Percentiles rank a stretch among this genome's conserved stretches.
Conservation (phyloP, 1,139 yeast species). For the Candida sanyaensis region DNA sequence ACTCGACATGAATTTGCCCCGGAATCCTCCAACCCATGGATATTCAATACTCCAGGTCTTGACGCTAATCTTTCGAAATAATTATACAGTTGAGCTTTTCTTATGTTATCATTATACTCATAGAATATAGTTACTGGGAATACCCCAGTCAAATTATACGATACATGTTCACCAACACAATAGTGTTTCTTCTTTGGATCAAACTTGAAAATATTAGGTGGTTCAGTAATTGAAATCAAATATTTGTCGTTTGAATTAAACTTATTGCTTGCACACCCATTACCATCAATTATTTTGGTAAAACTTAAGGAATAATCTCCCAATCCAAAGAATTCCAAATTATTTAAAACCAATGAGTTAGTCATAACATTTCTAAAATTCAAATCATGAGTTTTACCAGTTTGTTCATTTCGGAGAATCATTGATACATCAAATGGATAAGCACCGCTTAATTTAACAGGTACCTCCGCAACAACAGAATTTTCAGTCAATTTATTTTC, state of each 20-base stretch:
- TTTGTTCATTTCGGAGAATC: slow-evolving; percentile 45
- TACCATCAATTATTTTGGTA: slow-evolving; percentile 60
- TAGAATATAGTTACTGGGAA: slow-evolving; percentile 80
- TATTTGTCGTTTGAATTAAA: slow-evolving; percentile 36
- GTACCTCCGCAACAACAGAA: slow-evolving; percentile 44
- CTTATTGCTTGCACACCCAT: slow-evolving; percentile 63
- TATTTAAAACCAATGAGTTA: slow-evolving; percentile 17
- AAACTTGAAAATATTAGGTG: slow-evolving; percentile 61
- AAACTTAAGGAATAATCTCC: slow-evolving; percentile 63
- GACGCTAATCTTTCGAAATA: slow-evolving; percentile 73
- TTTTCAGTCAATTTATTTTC: slow-evolving; percentile 42
- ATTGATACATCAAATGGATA: slow-evolving; percentile 65
- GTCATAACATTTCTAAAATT: slow-evolving; percentile 18
- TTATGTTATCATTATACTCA: slow-evolving; percentile 63
- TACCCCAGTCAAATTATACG: slow-evolving; percentile 73
- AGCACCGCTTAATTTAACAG: slow-evolving; percentile 55
- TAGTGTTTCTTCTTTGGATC: slow-evolving; percentile 45
- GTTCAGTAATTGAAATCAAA: slow-evolving; percentile 66
- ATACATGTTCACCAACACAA: slow-evolving; percentile 92
- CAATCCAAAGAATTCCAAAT: slow-evolving; percentile 19
- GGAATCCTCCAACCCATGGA: slow-evolving; percentile 74
- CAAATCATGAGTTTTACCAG: slow-evolving; percentile 18
- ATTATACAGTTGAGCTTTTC: slow-evolving; percentile 60
- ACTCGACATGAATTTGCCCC: slow-evolving; percentile 71
- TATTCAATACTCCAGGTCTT: slow-evolving; percentile 69